A percentile compares a stretch with the other conserved stretches of the same genome.
Evolutionary conservation across 2,329 filamentous ascomycete species (phyloP).

Genomic region (Botrytis tulipae): DNA sequence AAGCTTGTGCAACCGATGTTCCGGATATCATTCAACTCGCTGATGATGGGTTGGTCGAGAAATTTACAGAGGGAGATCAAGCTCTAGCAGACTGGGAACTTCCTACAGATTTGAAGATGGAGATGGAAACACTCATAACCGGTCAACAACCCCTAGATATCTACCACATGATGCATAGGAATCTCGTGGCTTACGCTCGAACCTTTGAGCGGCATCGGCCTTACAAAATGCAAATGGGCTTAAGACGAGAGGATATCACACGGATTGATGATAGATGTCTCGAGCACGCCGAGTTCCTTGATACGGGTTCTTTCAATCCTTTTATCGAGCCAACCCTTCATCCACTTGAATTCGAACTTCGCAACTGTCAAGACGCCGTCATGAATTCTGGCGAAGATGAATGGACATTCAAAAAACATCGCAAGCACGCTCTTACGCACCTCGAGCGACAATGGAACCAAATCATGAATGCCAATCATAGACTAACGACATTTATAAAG

Average conservation of each 20-base stretch:
- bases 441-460: not conserved
- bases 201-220: slow-evolving; percentile 15
- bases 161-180: slow-evolving; percentile 12
- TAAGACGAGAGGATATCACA: slow-evolving; percentile 9
- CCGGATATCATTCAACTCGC: slow-evolving; percentile 2
- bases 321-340: slow-evolving; percentile 4
- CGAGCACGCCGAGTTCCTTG: not conserved
- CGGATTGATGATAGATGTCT: not conserved
- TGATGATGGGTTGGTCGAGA: not conserved
- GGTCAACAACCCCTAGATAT: not conserved
- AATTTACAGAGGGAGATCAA: not conserved
- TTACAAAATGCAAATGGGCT: slow-evolving; percentile 20
- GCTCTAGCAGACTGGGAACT: not conserved
- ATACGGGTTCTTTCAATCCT: not conserved
- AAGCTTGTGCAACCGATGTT: not conserved
- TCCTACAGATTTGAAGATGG: not conserved
- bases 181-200: slow-evolving; percentile 17
- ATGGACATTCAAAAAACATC: not conserved
- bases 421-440: not conserved
- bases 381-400: not conserved
- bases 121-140: not conserved
- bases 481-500: not conserved
- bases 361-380: not conserved
- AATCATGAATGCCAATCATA: not conserved
- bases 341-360: slow-evolving; percentile 17